phyloP scores from a whole-genome alignment of 352 stramenopile genomes.

The Phytophthora palmivora region DNA sequence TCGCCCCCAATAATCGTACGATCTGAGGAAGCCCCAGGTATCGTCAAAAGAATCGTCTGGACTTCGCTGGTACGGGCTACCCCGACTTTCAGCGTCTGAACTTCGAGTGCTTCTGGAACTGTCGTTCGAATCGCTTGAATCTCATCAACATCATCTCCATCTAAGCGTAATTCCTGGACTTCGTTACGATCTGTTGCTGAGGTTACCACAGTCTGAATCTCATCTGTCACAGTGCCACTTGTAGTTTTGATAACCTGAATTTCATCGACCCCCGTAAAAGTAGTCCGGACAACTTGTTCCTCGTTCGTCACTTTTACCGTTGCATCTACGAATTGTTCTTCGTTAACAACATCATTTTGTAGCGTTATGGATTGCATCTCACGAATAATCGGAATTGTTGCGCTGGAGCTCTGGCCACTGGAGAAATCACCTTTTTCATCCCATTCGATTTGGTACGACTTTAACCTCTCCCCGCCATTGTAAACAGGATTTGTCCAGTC shows the following conservation, averaged over 20 bases:
- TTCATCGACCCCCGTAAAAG: conserved; percentile 87
- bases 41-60: conserved; percentile 83
- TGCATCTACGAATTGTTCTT: conserved; percentile 94
- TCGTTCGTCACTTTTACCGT: conserved; percentile 97
- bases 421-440: conserved; percentile 82
- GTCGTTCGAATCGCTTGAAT: conserved; percentile 91
- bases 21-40: conserved; percentile 68
- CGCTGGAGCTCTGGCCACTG: conserved; percentile 72
- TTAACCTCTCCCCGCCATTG: conserved; percentile 91
- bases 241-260: conserved; percentile 88
- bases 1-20: conserved; percentile 52
- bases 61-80: conserved; percentile 75
- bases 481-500: conserved; percentile 90
- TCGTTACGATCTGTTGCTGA: conserved; percentile 93
- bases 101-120: conserved; percentile 77
- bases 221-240: conserved; percentile 76
- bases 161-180: conserved; percentile 86
- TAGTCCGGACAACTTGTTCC: conserved; percentile 93
- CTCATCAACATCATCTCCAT: conserved; percentile 91
- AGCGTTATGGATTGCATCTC: conserved; percentile 92
- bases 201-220: conserved; percentile 94
- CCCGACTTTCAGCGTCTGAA: conserved; percentile 89
- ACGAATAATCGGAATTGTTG: conserved; percentile 86
- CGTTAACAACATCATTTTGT: conserved; percentile 84
- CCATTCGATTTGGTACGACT: conserved; percentile 81